These are phyloP conservation scores for Alisma plantagoaquatica DNA, from an alignment of 106 monocot genomes.

Conservation along the genomic window DNA sequence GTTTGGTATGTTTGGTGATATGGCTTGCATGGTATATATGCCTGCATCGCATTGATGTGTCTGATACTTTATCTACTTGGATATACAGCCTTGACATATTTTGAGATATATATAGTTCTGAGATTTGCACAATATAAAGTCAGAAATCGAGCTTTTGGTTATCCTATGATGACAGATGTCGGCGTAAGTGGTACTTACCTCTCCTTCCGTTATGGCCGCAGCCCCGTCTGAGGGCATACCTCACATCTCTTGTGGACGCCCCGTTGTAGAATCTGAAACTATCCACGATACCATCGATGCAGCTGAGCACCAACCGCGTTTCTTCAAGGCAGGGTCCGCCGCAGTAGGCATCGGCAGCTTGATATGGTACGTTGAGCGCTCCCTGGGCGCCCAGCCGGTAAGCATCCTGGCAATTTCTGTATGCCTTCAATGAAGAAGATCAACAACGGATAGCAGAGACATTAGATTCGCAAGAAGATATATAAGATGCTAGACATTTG, in stretches of 20 bases:
- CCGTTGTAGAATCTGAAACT: constrained; percentile 85
- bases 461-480: not conserved
- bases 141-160: too few relatives aligned
- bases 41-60: too few relatives aligned
- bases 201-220: constrained; percentile 36
- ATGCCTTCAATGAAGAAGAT: constrained; percentile 20
- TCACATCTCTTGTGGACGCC: constrained; percentile 37
- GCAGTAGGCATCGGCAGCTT: constrained; percentile 53
- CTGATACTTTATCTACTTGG: too few relatives aligned
- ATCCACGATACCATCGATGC: constrained; percentile 44
- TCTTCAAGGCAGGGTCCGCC: constrained; percentile 65
- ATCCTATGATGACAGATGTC: too few relatives aligned
- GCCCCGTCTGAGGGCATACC: constrained; percentile 30
- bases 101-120: too few relatives aligned
- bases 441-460: not conserved
- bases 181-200: constrained; percentile 28
- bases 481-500: not conserved
- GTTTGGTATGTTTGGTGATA: too few relatives aligned
- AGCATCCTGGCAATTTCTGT: constrained; percentile 46
- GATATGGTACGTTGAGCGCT: constrained; percentile 30
- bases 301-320: constrained; percentile 67
- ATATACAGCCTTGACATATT: too few relatives aligned
- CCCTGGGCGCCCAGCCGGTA: constrained; percentile 51
- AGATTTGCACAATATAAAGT: too few relatives aligned
- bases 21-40: too few relatives aligned